Evolutionary conservation across 2,329 filamentous ascomycete species (phyloP), one percentile per base, ranked within the genome.

Genomic region (Fusarium sp.): DNA sequence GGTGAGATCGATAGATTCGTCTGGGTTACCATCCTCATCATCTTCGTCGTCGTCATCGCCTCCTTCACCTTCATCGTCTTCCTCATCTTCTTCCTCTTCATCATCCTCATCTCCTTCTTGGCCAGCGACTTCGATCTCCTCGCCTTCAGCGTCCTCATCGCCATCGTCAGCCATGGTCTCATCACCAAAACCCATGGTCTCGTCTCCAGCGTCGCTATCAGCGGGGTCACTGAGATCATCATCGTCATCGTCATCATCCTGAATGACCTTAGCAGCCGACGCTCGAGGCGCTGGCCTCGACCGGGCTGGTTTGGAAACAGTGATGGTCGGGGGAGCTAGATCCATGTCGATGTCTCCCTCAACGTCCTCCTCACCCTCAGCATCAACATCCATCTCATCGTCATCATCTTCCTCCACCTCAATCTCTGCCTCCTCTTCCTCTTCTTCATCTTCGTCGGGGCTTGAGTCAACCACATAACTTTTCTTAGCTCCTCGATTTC

Each of bases 381-480:
- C 84, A 56, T 87, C 85, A 46, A 84, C 76, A 41, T 77, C 75
- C 66, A 77, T 76, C 18, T 81, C 83, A 25, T 81, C 83, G 7
- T 83, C 83, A 20, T 83, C 83, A 17, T 83, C 83, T 13, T 83
- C 84, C 6, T 82, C 83, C 4, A 82, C 82, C 33, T 82, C 82
- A 22, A 81, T 79, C 22, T 81, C 79, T 18, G 78, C 76, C 31
- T 81, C 79, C 15, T 78, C 81, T 13, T 82, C 81, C 13, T 83
- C 83, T 13, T 83, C 82, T 4, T 84, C 84, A 6, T 84, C 83
- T 29, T 84, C 84, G n/a, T 85, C 84, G 41, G 83, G 83, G 59
- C 85, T 86, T 41, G 86, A 88, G 68, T 89, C 88, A 29, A 90
- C 86, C 39, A 89, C 86, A 60, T 90, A 90, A 72, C 85, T 89